Evolutionary conservation across 345 rosid species (phyloP), one percentile per base, ranked within the genome.

Genomic region (Populus davidiana): DNA sequence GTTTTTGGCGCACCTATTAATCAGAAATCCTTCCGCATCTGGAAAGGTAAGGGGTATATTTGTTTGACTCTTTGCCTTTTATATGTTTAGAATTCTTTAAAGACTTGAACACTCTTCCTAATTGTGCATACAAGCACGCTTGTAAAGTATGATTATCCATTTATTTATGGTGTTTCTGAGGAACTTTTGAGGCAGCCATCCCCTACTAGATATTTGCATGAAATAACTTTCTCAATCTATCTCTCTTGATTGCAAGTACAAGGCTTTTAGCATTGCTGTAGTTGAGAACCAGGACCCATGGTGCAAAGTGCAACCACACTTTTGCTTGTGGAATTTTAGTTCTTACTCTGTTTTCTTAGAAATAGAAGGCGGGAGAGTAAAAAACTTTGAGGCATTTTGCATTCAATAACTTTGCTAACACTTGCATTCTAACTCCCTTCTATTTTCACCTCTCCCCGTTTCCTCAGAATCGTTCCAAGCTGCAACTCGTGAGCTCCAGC

Each of bases 401-500:
- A 3, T 35, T 31, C 8, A 16, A 14, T 59, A 73, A 21, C 16
- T 54, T 11, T 73, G 29, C 18, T 14, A 14, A 11, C 38, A 16
- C 36, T 23, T 13, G 5, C 61, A 14, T 5, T 63, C 74, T 63
- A 13, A 31, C 29, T 8, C 6, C 17, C 25, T 35, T 12, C 6
- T 66, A n/a, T 44, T 31, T 29, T 52, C 67, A 12, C 8, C 33
- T 75, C 17, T 49, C 11, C 54, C 35, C 12, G 65, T 17, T 4
- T 75, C 80, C 35, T 10, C 90, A 92, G 96, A 94, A 78, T 94
- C 98, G 47, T 94, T 86, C 81, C 94, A 87, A 87, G 97, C 95
- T 1, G 97, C 98, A 16, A 94, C 94, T n/a, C 85, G 93, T 2
- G 97, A 93, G 85, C 95, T 94, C 77, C 94, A 93, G 72, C 91